These are phyloP conservation scores for Populus simonii DNA, from an alignment of 345 rosid genomes.

Conservation along the genomic window DNA sequence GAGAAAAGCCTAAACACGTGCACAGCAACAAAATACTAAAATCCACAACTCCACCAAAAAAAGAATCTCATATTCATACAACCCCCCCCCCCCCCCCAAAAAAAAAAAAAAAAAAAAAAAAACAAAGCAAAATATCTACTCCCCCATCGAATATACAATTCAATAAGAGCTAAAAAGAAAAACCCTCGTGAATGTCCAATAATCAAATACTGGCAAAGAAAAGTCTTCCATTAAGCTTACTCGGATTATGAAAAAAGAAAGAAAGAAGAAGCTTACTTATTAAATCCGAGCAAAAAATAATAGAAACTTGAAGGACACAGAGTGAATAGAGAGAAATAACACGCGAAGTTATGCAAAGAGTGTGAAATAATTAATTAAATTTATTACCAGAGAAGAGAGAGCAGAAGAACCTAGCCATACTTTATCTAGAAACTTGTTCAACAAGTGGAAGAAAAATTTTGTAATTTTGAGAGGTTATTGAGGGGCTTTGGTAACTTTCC, in stretches of 20 bases:
- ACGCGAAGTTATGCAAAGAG: slow-evolving; percentile 8
- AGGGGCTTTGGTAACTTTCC: slow-evolving; percentile 18
- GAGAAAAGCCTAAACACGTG: background rate
- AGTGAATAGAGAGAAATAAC: background rate
- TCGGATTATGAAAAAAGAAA: background rate
- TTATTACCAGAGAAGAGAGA: slow-evolving; percentile 39
- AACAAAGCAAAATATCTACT: background rate
- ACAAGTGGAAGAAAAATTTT: background rate
- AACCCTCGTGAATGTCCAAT: background rate
- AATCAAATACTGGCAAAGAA: background rate
- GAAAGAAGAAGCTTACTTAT: background rate
- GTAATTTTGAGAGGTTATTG: slow-evolving; percentile 8
- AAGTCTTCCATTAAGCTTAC: background rate
- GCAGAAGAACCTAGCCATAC: slow-evolving; percentile 42
- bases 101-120: background rate
- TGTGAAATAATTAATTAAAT: background rate
- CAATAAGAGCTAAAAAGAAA: background rate
- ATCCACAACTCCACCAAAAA: background rate
- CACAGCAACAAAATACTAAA: background rate
- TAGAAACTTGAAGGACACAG: background rate
- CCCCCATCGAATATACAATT: background rate
- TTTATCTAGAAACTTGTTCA: slow-evolving; percentile 30
- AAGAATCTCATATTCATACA: background rate
- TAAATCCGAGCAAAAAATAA: background rate
- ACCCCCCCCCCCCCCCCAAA: background rate